phyloP scores from a whole-genome alignment of 2,329 filamentous ascomycete genomes.

The Domatiomyces catenatus region DNA sequence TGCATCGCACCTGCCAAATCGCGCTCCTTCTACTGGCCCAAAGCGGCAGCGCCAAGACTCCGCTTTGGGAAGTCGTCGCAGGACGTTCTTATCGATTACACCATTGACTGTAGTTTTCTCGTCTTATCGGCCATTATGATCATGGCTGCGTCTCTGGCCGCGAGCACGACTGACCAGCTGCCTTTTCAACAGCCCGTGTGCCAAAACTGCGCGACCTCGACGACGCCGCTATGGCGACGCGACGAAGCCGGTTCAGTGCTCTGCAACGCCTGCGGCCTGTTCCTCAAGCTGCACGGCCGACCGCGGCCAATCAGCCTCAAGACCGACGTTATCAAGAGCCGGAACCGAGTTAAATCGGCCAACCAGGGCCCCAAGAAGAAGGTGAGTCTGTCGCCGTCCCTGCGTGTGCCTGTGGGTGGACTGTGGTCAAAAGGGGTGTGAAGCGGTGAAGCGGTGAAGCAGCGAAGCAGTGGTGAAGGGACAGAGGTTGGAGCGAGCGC shows the following conservation, averaged over 20 bases:
- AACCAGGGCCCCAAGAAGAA: constrained; percentile 69
- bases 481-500: too few species aligned
- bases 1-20: not conserved
- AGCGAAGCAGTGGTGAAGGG: too few species aligned
- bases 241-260: constrained; percentile 91
- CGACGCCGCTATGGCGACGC: constrained; percentile 90
- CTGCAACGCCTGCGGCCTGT: constrained; percentile 95
- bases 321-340: constrained; percentile 98
- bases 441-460: too few species aligned
- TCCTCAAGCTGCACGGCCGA: constrained; percentile 89
- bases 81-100: constrained; percentile 22
- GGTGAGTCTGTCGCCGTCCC: constrained; percentile 35
- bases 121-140: not conserved
- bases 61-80: not conserved
- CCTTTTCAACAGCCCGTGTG: constrained; percentile 76
- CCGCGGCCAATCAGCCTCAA: constrained; percentile 90
- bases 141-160: constrained; percentile 29
- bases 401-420: constrained; percentile 17
- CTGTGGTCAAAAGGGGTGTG: constrained; percentile 5
- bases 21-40: too few species aligned
- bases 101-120: constrained; percentile 3
- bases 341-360: constrained; percentile 88
- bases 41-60: not conserved
- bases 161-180: constrained; percentile 30
- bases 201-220: constrained; percentile 90